These are phyloP conservation scores for Stephania japonica DNA, from an alignment of 164 flowering plant genomes.

Conservation along the genomic window DNA sequence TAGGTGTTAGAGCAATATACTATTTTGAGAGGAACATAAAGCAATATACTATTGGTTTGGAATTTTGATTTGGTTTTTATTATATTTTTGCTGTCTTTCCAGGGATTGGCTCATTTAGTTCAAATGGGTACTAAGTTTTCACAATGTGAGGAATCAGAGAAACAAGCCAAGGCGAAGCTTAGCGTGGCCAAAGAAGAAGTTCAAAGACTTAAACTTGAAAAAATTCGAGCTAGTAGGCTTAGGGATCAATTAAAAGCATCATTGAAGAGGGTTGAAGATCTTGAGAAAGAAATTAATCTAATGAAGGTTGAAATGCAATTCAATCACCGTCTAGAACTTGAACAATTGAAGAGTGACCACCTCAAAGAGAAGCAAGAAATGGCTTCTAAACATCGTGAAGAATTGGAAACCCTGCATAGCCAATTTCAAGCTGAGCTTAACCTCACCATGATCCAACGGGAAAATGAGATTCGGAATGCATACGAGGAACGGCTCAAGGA, in stretches of 20 bases:
- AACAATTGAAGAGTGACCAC: not conserved
- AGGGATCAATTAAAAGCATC: not conserved
- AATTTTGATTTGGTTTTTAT: too few relatives aligned
- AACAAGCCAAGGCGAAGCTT: not conserved
- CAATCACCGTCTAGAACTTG: not conserved
- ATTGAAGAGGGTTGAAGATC: not conserved
- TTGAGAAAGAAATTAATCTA: not conserved
- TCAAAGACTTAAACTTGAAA: not conserved
- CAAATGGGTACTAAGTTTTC: not conserved
- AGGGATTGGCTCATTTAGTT: not conserved
- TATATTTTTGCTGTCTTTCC: too few relatives aligned
- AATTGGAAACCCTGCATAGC: not conserved
- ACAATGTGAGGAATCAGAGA: not conserved
- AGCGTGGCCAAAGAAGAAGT: not conserved
- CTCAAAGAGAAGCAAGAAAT: not conserved
- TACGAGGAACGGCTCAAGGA: not conserved
- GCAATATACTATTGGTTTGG: too few relatives aligned
- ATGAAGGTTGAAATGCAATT: not conserved
- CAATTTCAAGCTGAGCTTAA: not conserved
- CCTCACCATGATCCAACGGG: not conserved
- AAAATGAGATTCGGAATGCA: not conserved
- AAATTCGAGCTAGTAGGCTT: not conserved
- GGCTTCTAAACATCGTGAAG: not conserved
- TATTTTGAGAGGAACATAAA: too few relatives aligned
- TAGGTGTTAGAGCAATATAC: too few relatives aligned